Evolutionary conservation across 202 grass and related monocot species (phyloP).

Genomic region (Bolboschoenoplectus hybrid): DNA sequence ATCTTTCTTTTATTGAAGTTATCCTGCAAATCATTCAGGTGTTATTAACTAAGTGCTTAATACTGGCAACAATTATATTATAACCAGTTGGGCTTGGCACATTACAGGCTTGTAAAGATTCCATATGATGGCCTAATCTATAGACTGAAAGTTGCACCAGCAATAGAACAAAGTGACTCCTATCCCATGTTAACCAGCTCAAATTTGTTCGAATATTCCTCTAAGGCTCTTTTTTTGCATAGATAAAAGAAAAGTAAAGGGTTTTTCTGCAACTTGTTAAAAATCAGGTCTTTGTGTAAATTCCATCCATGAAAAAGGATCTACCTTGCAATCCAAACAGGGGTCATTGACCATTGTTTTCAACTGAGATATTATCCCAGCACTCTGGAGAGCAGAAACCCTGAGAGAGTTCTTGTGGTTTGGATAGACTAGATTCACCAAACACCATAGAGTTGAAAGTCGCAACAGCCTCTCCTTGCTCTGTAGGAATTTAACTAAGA

Average conservation of each 20-base stretch:
- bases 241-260: neutral
- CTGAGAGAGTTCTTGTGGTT: slow-evolving; percentile 55
- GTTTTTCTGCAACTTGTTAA: slow-evolving; percentile 28
- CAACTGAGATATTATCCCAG: slow-evolving; percentile 84
- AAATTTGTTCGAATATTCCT: neutral
- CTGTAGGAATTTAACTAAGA: slow-evolving; percentile 71
- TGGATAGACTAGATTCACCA: slow-evolving; percentile 73
- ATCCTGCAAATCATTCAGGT: slow-evolving; percentile 1
- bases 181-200: neutral
- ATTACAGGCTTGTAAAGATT: neutral
- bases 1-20: neutral
- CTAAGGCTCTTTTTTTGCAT: slow-evolving; percentile 10
- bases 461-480: slow-evolving; percentile 82
- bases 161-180: slow-evolving; percentile 9
- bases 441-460: slow-evolving; percentile 80
- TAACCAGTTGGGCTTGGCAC: neutral
- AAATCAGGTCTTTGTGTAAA: slow-evolving; percentile 12
- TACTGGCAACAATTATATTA: neutral
- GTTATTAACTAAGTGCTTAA: neutral
- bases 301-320: slow-evolving; percentile 8
- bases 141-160: slow-evolving; percentile 29
- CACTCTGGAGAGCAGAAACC: slow-evolving; percentile 57
- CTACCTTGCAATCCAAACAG: slow-evolving; percentile 97
- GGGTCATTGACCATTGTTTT: slow-evolving; percentile 87
- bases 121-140: neutral